A percentile compares a stretch with the other conserved stretches of the same genome.
Conservation (phyloP, 2,329 filamentous ascomycete species). For the Orbilia quercus region DNA sequence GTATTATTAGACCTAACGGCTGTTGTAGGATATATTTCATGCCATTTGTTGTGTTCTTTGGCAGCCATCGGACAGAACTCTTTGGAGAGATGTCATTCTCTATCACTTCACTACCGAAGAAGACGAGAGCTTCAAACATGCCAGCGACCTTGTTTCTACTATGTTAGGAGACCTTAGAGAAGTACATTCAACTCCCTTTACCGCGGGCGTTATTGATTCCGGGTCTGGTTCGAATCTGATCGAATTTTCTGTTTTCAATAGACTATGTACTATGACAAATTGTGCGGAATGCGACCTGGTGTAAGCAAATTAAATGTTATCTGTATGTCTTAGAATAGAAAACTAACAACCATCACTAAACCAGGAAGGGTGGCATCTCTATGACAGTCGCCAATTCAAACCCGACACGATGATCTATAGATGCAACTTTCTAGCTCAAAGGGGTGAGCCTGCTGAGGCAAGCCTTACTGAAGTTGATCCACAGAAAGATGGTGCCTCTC, state of each 20-base stretch:
- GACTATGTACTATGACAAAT: neutral
- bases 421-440: conserved; percentile 20
- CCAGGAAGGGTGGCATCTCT: conserved; percentile 21
- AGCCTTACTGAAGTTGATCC: conserved; percentile 11
- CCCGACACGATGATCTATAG: conserved; percentile 9
- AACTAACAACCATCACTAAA: neutral
- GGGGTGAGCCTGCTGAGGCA: conserved; percentile 12
- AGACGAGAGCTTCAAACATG: neutral
- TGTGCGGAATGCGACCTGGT: conserved; percentile 8
- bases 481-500: conserved; percentile 3
- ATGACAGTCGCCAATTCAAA: conserved; percentile 7
- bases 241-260: conserved; percentile 2
- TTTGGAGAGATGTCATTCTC: conserved; percentile 19
- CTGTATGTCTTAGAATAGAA: no score
- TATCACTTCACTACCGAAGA: conserved; percentile 21
- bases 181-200: neutral
- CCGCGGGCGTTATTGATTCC: no score
- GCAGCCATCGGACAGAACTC: neutral
- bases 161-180: conserved; percentile 1
- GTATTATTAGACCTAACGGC: neutral
- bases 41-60: conserved; percentile 19
- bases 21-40: conserved; percentile 9
- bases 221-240: neutral
- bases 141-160: conserved; percentile 12
- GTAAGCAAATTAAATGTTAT: conserved; percentile 5